These are phyloP conservation scores for Henckelia pumila DNA, from an alignment of 257 asterid genomes.

Conservation along the genomic window DNA sequence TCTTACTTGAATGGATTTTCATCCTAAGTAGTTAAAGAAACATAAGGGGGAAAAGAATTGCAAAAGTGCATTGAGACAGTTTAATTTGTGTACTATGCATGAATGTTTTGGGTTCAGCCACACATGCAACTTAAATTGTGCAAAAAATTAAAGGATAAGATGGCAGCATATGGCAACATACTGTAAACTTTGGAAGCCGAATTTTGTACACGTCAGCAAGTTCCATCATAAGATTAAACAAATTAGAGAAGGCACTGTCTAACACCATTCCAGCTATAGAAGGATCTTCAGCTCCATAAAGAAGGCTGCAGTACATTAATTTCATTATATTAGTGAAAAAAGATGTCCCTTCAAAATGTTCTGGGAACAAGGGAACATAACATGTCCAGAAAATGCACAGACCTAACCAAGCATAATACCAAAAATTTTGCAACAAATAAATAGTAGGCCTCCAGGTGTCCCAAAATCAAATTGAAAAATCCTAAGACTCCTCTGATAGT, in stretches of 20 bases:
- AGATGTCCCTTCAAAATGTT: conserved; percentile 5
- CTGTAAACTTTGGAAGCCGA: conserved; percentile 92
- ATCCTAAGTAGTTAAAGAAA: not conserved
- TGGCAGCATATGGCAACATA: conserved; percentile 38
- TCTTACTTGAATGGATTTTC: not conserved
- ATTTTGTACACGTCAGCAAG: conserved; percentile 92
- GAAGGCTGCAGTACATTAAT: conserved; percentile 65
- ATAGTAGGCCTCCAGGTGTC: not conserved
- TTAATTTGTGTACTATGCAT: too few relatives aligned
- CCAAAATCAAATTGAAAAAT: not conserved
- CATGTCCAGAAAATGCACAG: not conserved
- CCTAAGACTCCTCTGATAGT: not conserved
- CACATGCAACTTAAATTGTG: conserved; percentile 1
- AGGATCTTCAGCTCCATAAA: conserved; percentile 98
- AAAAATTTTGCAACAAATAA: not conserved
- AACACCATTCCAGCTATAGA: conserved; percentile 98
- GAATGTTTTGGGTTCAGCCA: not conserved
- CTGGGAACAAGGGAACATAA: conserved; percentile 11
- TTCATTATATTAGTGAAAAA: conserved; percentile 16
- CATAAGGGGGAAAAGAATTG: too few relatives aligned
- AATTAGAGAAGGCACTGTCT: conserved; percentile 97
- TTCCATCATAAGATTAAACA: conserved; percentile 93
- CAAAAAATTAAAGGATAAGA: conserved; percentile 11
- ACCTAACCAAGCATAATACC: not conserved
- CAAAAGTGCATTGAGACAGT: not conserved